Evolutionary conservation across 2,329 filamentous ascomycete species (phyloP), one percentile per base, ranked within the genome.

Genomic region (Talaromyces marneffei): DNA sequence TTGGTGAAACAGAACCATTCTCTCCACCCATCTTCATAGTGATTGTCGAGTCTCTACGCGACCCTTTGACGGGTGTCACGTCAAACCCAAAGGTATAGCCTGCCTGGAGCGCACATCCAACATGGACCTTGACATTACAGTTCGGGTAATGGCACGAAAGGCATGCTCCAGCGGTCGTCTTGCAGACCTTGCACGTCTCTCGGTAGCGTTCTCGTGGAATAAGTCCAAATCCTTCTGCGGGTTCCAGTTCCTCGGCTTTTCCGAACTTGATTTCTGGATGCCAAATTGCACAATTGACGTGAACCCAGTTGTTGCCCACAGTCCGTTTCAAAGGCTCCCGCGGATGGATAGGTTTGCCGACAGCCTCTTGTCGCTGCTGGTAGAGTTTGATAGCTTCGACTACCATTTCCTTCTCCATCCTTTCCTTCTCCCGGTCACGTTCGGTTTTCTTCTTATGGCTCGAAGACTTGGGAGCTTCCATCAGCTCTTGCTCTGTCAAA

Each of bases 291-390:
- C 94, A 99, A 39, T 89, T 88, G 29, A 97, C 91, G 72, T 99
- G 94, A 16, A 97, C 91, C 94, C 94, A 99, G 71, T 97, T 97
- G 77, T 97, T 97, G 72, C 95, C 92, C 3, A 89, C 90, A 0
- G 94, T 99, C 54, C 91, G 86, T 77, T 99, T 99, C 65, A 99
- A 80, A 3, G 94, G 89, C 72, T 97, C 94, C 53, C 94, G 86
- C 27, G 94, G 94, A 65, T 91, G 85, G 37, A 88, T 76, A 1
- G 94, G 93, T 53, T 92, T 89, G 67, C 92, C 91, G 68, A 88
- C 85, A 63, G 93, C 89, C 70, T 91, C 85, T 75, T 99, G 93
- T 70, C 86, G 87, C 72, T 89, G 89, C 42, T 86, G 85, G 74
- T 96, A 96, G 60, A 87, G 87, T n/a, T 93, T 88, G 55, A 87